A percentile compares a stretch with the other conserved stretches of the same genome.
Conservation (phyloP, 2,329 filamentous ascomycete genomes). For the Colletotrichum echinochloae region DNA sequence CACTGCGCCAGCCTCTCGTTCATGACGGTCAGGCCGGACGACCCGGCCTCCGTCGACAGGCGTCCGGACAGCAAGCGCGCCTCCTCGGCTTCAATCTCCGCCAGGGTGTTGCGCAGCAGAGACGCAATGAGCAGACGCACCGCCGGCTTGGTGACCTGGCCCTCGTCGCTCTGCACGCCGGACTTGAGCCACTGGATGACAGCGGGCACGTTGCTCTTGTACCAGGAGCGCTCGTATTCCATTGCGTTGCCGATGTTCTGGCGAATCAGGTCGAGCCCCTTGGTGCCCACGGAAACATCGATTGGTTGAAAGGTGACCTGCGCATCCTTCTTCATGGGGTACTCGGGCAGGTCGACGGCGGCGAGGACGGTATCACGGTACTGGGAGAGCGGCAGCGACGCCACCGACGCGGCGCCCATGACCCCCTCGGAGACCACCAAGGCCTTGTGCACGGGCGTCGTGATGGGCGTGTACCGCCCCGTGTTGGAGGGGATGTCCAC, state of each 20-base stretch:
- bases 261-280: constrained; percentile 76
- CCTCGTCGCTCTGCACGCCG: constrained; percentile 53
- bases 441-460: constrained; percentile 86
- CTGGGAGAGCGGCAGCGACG: constrained; percentile 56
- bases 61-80: constrained; percentile 51
- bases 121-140: constrained; percentile 76
- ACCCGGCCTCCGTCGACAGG: constrained; percentile 47
- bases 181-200: constrained; percentile 75
- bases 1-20: constrained; percentile 73
- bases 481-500: constrained; percentile 77
- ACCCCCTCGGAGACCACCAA: constrained; percentile 81
- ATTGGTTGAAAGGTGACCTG: constrained; percentile 65
- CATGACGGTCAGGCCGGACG: constrained; percentile 62
- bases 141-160: constrained; percentile 70
- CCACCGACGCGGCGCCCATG: constrained; percentile 70
- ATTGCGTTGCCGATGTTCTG: constrained; percentile 76
- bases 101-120: constrained; percentile 67
- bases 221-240: constrained; percentile 81
- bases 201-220: constrained; percentile 74
- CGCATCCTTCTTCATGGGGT: constrained; percentile 51
- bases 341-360: constrained; percentile 69
- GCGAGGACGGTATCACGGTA: constrained; percentile 59
- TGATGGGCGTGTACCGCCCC: constrained; percentile 74
- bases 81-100: constrained; percentile 64
- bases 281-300: constrained; percentile 71